Percentiles rank a stretch among this genome's conserved stretches.
phyloP scores from a whole-genome alignment of 768 basidiomycete species.

The Tricholoma bakamatsutake region DNA sequence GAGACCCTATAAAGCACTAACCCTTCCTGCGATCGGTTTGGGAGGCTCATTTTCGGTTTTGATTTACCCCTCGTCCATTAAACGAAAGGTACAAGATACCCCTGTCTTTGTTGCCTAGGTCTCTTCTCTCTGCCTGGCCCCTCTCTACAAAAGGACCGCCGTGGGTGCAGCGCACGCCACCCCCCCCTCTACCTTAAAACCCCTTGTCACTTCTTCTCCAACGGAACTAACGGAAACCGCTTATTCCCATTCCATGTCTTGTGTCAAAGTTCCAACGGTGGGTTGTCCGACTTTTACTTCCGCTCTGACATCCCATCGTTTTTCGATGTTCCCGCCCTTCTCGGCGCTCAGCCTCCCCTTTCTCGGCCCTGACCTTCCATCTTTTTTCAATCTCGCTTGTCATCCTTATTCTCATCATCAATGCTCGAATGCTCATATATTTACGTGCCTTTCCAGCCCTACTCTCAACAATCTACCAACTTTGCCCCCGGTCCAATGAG shows the following conservation, averaged over 20 bases:
- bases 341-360: not conserved
- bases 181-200: slow-evolving; percentile 5
- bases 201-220: slow-evolving; percentile 15
- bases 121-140: not conserved
- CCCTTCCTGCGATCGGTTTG: not conserved
- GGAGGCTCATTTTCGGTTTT: not conserved
- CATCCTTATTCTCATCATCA: slow-evolving; percentile 6
- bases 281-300: slow-evolving; percentile 13
- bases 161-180: slow-evolving; percentile 9
- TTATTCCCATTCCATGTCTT: slow-evolving; percentile 21
- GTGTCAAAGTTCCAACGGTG: slow-evolving; percentile 30
- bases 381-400: not conserved
- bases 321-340: not conserved
- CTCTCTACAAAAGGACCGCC: not conserved
- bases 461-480: not conserved
- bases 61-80: not conserved
- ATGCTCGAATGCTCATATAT: slow-evolving; percentile 1
- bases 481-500: slow-evolving; percentile 19
- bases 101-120: too few relatives aligned
- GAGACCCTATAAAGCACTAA: not conserved
- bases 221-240: slow-evolving; percentile 8
- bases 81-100: not conserved
- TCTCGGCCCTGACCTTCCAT: not conserved
- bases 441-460: not conserved
- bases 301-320: slow-evolving; percentile 6